phyloP scores from a whole-genome alignment of 2,329 filamentous ascomycete species.

The Ophiognomonia clavigignenti-juglandacearum region DNA sequence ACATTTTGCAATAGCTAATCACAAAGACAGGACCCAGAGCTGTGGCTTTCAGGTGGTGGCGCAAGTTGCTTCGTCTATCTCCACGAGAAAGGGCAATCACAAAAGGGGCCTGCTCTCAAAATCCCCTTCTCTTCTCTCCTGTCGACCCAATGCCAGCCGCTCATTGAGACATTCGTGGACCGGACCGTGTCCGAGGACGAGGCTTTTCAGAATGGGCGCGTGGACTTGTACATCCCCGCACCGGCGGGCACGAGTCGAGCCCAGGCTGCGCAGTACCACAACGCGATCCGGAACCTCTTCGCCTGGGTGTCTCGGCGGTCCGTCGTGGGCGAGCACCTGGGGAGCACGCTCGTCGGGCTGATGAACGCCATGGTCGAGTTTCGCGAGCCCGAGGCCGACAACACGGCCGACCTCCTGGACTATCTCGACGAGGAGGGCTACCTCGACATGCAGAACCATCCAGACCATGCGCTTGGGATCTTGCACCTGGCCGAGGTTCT shows the following conservation, averaged over 20 bases:
- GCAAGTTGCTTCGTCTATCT: conserved; percentile 69
- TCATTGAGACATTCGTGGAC: conserved; percentile 50
- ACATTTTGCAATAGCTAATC: not conserved
- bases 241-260: conserved; percentile 48
- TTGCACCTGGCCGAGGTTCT: conserved; percentile 65
- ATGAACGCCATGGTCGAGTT: conserved; percentile 61
- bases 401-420: conserved; percentile 54
- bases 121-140: conserved; percentile 56
- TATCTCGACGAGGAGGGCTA: conserved; percentile 71
- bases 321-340: conserved; percentile 63
- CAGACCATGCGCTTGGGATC: conserved; percentile 63
- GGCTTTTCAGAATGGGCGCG: conserved; percentile 21
- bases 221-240: conserved; percentile 67
- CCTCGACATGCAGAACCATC: conserved; percentile 58
- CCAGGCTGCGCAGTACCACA: conserved; percentile 56
- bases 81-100: conserved; percentile 60
- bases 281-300: conserved; percentile 70
- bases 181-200: conserved; percentile 24
- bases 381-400: conserved; percentile 48
- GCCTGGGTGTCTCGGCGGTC: conserved; percentile 64
- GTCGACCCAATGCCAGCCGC: conserved; percentile 50
- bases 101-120: conserved; percentile 62
- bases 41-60: conserved; percentile 62
- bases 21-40: conserved; percentile 57
- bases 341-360: conserved; percentile 58